Base-by-base conservation (phyloP, 352 stramenopile species). In the Phytophthora crassamura region DNA sequence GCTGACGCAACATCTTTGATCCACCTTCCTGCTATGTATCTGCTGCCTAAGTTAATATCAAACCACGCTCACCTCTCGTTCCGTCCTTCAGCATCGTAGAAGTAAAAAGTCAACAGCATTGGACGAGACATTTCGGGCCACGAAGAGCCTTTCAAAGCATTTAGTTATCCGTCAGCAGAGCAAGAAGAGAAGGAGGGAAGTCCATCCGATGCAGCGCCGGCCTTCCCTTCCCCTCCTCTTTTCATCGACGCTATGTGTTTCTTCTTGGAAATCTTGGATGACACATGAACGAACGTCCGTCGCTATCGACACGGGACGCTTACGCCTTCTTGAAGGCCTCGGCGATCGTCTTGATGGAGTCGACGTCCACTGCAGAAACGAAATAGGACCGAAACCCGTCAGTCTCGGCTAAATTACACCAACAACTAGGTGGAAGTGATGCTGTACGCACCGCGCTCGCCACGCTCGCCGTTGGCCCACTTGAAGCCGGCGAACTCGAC, bases 401-500 rank as follows among this genome's bases (percentile, higher is more conserved):
- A 71, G 15, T 53, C 20, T 35, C 22, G 32, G n/a, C 42, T 16
- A 10, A 50, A 16, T 38, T 36, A 36, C 25, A 42, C 32, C 22
- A 34, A 25, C 14, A 22, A 43, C 35, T 33, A 35, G 25, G 33
- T 10, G 5, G 8, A 6, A 10, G 7, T 25, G 7, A 20, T 39
- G 5, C n/a, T 60, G 28, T 25, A 83, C 82, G 56, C 49, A 91
- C 83, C 75, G 67, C 87, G 84, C 56, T 78, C 75, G 71, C 85
- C 84, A 64, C 87, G 87, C 71, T 95, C 85, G 65, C 84, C 87
- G 49, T 92, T 82, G 49, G 82, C 64, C 85, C 85, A 95, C 80
- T 93, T 94, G 77, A 93, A 95, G 67, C 78, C 82, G 39, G 85
- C 87, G 60, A 94, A 94, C 69, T 92, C 74, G 66, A 95, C 82